phyloP scores from a whole-genome alignment of 2,329 filamentous ascomycete species.

The Rhinocladiella similis region DNA sequence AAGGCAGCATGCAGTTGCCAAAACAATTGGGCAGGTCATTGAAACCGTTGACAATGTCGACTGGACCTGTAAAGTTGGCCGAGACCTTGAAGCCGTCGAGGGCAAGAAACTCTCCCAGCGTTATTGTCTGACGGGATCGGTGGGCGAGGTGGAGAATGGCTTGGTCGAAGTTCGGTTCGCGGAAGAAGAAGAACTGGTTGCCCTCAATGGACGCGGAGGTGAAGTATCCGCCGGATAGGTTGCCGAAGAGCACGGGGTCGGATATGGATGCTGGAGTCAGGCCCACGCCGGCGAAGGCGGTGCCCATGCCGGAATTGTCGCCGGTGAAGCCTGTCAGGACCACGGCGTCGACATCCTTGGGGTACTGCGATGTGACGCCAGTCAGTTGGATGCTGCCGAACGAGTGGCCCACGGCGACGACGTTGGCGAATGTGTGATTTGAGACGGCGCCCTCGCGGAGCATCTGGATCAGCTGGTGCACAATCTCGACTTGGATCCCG shows the following conservation, averaged over 20 bases:
- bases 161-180: constrained; percentile 3
- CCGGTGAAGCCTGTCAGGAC: constrained; percentile 32
- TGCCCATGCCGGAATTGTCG: constrained; percentile 1
- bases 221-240: constrained; percentile 20
- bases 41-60: constrained; percentile 1
- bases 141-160: constrained; percentile 1
- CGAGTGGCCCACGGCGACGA: constrained; percentile 33
- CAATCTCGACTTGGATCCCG: constrained; percentile 28
- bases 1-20: constrained; percentile 7
- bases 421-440: constrained; percentile 25
- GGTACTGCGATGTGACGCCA: constrained; percentile 28
- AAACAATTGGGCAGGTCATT: constrained; percentile 10
- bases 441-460: constrained; percentile 19
- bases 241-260: constrained; percentile 6
- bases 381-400: constrained; percentile 31
- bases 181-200: constrained; percentile 9
- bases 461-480: constrained; percentile 28
- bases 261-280: background rate
- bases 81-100: background rate
- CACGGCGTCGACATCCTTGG: constrained; percentile 29
- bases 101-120: constrained; percentile 1
- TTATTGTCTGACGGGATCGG: background rate
- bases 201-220: constrained; percentile 1
- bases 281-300: constrained; percentile 10
- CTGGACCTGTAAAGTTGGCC: constrained; percentile 3